Base-by-base conservation (phyloP, 2,329 filamentous ascomycete species). In the Diplodia seriata region DNA sequence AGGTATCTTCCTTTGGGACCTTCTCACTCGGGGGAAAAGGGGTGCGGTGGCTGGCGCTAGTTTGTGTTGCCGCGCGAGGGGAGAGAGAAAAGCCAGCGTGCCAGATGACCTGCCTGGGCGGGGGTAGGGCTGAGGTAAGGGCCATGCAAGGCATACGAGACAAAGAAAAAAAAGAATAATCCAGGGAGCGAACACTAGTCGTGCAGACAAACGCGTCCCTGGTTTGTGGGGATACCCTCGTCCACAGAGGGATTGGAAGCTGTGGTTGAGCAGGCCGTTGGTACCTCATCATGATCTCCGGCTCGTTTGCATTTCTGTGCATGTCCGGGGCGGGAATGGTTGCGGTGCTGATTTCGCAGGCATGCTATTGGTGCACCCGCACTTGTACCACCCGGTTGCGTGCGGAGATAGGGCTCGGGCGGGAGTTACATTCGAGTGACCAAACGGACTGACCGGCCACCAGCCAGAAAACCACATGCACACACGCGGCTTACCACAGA, bases 121-220 rank as follows among this genome's bases (percentile, higher is more conserved):
- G 59, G 47, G 47, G 33, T 63, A 63, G 59, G 59, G 59, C 59
- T 63, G 59, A 63, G 43, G 43, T 63, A 63, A 63, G 59, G 59
- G 59, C 59, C 11, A 63, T 63, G 59, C 59, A 63, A 63, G 59
- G 59, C 59, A 63, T 43, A 50, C 26, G 29, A 61, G 56, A 59
- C 56, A 61, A 33, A 61, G 57, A 43, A 38, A 51, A 51, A 23
- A 49, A 49, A n/a, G 23, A 26, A 62, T 23, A 49, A 33, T 14
- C 29, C 59, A 29, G 47, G 59, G 59, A 51, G 59, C 59, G 59
- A 36, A 43, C 40, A 23, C 23, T 8, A 47, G 43, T 47, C 8
- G 43, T n/a, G 43, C 43, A 47, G n/a, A 43, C 57, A 20, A n/a
- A 36, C 9, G 31, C 26, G 40, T 14, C 26, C 53, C 55, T 31